Evolutionary conservation across 345 rosid genomes (phyloP).

Genomic region (Combretum micranthum): DNA sequence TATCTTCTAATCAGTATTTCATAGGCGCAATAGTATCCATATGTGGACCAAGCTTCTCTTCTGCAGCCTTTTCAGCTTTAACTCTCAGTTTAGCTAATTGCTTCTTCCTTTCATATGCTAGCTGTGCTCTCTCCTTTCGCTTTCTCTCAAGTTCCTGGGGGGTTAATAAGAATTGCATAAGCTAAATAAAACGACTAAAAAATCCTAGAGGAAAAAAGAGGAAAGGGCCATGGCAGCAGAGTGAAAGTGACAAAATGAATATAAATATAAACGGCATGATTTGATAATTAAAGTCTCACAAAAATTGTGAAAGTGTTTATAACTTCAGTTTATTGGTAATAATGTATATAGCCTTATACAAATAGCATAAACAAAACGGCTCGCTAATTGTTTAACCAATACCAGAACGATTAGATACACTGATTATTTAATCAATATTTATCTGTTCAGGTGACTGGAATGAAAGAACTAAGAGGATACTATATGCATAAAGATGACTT

Average conservation of each 20-base stretch:
- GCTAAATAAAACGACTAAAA: neutral
- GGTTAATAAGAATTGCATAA: neutral
- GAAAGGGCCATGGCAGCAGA: neutral
- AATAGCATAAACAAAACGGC: too few relatives aligned
- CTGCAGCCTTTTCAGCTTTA: constrained; percentile 66
- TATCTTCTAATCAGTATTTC: constrained; percentile 28
- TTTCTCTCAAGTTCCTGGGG: constrained; percentile 69
- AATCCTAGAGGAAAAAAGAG: neutral
- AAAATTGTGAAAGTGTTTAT: too few relatives aligned
- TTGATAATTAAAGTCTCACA: too few relatives aligned
- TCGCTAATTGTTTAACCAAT: too few relatives aligned
- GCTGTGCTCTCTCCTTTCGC: constrained; percentile 71
- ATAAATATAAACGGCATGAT: too few relatives aligned
- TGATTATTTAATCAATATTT: too few relatives aligned
- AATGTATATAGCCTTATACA: too few relatives aligned
- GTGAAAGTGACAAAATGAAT: neutral
- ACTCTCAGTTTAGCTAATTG: constrained; percentile 58
- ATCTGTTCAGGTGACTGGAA: too few relatives aligned
- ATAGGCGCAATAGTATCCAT: constrained; percentile 54
- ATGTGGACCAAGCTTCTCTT: constrained; percentile 71
- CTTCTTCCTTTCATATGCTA: constrained; percentile 67
- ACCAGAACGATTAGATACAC: too few relatives aligned
- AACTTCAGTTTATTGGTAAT: too few relatives aligned
- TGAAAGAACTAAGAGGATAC: too few relatives aligned
- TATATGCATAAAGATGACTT: too few relatives aligned